These are phyloP conservation scores for Aegilops tauschii DNA, from an alignment of 176 grass and related monocot genomes.

Conservation along the genomic window DNA sequence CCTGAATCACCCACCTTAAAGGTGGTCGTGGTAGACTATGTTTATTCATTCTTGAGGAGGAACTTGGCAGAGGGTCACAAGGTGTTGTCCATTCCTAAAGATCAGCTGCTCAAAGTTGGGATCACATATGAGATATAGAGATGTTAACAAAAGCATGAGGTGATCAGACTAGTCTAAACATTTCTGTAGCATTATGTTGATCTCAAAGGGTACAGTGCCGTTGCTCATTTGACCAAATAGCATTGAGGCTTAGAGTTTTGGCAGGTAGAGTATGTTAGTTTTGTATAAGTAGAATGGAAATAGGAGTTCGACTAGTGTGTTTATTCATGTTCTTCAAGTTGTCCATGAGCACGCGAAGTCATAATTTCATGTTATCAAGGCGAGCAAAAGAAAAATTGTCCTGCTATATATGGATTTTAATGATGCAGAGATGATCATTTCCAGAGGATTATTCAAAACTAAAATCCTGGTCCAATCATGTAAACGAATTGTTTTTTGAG, in stretches of 20 bases:
- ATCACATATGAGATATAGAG: constrained; percentile 72
- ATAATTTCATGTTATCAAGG: not conserved
- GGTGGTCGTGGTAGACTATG: constrained; percentile 49
- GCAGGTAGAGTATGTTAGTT: not conserved
- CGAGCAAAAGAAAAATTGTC: not conserved
- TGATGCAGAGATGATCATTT: not conserved
- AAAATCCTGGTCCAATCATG: not conserved
- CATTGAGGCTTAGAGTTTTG: not conserved
- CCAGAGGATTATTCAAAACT: not conserved
- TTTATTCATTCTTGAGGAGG: constrained; percentile 53
- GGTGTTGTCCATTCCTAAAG: constrained; percentile 43
- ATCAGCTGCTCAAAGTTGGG: constrained; percentile 71
- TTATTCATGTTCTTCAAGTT: not conserved
- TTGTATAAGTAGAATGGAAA: constrained; percentile 6
- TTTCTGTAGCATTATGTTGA: constrained; percentile 1
- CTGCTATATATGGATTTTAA: not conserved
- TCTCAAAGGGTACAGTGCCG: not conserved
- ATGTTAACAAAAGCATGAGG: not conserved
- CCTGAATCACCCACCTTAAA: constrained; percentile 33
- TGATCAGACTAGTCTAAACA: not conserved
- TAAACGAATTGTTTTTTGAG: too few species aligned
- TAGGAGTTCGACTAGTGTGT: not conserved
- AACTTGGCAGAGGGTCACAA: constrained; percentile 51
- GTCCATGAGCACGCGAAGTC: not conserved
- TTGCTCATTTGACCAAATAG: constrained; percentile 1